Evolutionary conservation across 2,329 filamentous ascomycete species (phyloP).

Genomic region (Aquanectria penicillioides): DNA sequence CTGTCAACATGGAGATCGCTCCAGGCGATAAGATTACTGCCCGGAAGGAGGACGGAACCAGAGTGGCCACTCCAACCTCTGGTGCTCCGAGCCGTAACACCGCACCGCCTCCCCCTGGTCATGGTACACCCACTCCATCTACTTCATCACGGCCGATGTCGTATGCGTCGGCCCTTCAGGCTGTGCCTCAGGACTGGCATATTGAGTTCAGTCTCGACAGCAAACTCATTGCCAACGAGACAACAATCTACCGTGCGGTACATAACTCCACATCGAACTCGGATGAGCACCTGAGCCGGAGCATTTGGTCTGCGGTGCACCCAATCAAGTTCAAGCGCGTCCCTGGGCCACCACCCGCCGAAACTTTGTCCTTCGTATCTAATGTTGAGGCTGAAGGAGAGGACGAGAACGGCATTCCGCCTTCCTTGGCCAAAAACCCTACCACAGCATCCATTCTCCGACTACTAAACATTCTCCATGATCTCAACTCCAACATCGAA

Average conservation of each 20-base stretch:
- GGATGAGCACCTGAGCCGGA: slow-evolving; percentile 76
- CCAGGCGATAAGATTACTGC: slow-evolving; percentile 89
- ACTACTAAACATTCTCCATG: slow-evolving; percentile 88
- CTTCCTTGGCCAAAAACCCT: slow-evolving; percentile 84
- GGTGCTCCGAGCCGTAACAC: slow-evolving; percentile 52
- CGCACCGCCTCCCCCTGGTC: slow-evolving; percentile 51
- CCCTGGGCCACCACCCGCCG: slow-evolving; percentile 80
- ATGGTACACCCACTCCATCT: slow-evolving; percentile 59
- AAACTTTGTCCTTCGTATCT: slow-evolving; percentile 69
- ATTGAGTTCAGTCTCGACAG: slow-evolving; percentile 92
- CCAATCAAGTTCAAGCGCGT: slow-evolving; percentile 92
- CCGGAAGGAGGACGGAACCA: slow-evolving; percentile 89
- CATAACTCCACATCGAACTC: slow-evolving; percentile 66
- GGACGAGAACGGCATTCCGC: slow-evolving; percentile 72
- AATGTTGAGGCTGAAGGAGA: slow-evolving; percentile 60
- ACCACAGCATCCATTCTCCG: slow-evolving; percentile 88
- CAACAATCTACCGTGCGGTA: slow-evolving; percentile 94
- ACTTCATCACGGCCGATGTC: slow-evolving; percentile 75
- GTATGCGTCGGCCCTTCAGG: slow-evolving; percentile 85
- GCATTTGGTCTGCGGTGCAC: slow-evolving; percentile 90
- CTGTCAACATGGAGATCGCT: slow-evolving; percentile 91
- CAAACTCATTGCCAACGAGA: slow-evolving; percentile 87
- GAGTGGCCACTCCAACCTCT: slow-evolving; percentile 80
- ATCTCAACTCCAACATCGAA: slow-evolving; percentile 91
- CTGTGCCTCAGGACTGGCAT: slow-evolving; percentile 92